phyloP scores from a whole-genome alignment of 371 early-diverging fungal species.

The Catenaria anguillulae region DNA sequence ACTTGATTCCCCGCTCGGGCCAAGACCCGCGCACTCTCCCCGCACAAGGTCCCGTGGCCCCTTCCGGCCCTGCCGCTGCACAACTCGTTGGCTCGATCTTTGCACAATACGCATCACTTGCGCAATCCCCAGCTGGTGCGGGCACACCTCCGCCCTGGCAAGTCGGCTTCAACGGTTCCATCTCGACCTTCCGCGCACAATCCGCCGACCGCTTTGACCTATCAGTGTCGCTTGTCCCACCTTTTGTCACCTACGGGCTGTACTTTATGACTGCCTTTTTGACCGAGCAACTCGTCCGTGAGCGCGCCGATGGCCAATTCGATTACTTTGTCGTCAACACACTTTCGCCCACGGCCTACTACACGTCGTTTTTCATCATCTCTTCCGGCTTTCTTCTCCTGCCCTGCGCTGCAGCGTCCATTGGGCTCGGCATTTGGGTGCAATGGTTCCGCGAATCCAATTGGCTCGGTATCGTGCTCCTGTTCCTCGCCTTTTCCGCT shows the following conservation, averaged over 20 bases:
- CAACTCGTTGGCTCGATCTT: too few species aligned
- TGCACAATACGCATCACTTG: too few species aligned
- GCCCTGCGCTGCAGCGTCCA: constrained; percentile 14
- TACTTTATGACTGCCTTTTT: constrained; percentile 18
- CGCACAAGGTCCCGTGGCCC: too few species aligned
- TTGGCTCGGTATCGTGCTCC: constrained; percentile 17
- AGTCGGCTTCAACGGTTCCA: constrained; percentile 13
- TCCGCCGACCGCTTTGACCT: constrained; percentile 19
- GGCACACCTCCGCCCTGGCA: constrained; percentile 7
- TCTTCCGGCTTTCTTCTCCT: constrained; percentile 16
- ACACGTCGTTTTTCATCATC: constrained; percentile 16
- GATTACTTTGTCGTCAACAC: constrained; percentile 20
- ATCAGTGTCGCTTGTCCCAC: constrained; percentile 20
- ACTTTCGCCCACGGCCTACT: constrained; percentile 19
- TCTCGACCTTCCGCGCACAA: constrained; percentile 19
- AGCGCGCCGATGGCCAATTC: constrained; percentile 21
- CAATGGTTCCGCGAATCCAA: constrained; percentile 19
- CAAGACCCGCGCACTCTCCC: not conserved
- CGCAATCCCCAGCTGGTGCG: too few species aligned
- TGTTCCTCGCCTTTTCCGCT: constrained; percentile 15
- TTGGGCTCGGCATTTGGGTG: constrained; percentile 12
- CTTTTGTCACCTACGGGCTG: constrained; percentile 23
- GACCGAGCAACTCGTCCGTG: constrained; percentile 17
- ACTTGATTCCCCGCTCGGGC: too few species aligned
- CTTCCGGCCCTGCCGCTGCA: too few species aligned